phyloP scores from a whole-genome alignment of 1,284 basidiomycete species.

The Mycosarcoma maydis region DNA sequence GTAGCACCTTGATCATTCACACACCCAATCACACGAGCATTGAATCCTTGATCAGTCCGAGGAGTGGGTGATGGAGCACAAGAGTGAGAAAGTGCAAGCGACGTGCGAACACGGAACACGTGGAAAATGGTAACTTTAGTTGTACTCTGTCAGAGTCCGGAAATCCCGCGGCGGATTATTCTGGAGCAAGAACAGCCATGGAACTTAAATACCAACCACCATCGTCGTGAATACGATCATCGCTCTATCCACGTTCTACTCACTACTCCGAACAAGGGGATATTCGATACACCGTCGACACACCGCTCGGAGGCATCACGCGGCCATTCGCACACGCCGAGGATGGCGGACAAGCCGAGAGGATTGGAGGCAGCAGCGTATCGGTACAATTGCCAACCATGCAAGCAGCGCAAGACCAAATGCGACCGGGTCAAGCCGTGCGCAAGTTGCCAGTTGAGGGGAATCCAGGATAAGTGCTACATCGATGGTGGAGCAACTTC shows the following conservation, averaged over 20 bases:
- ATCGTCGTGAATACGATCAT: neutral
- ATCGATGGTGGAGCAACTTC: neutral
- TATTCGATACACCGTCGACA: no score
- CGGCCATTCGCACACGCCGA: no score
- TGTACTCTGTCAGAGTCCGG: no score
- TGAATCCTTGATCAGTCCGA: neutral
- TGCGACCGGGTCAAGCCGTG: conserved; percentile 46
- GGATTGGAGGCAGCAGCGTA: conserved; percentile 30
- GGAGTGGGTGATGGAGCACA: no score
- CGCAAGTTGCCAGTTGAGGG: conserved; percentile 29
- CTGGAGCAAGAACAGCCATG: no score
- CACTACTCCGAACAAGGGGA: no score
- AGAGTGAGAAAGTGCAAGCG: no score
- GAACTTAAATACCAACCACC: neutral
- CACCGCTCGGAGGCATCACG: no score
- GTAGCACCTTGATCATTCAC: conserved; percentile 1
- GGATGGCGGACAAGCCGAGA: conserved; percentile 19
- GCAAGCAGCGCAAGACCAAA: conserved; percentile 49
- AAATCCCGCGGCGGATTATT: conserved; percentile 25
- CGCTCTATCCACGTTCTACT: no score
- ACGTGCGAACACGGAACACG: no score
- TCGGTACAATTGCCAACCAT: conserved; percentile 41
- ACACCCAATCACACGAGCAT: conserved; percentile 4
- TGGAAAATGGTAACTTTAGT: no score
- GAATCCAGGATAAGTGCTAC: conserved; percentile 31